Base-by-base conservation (phyloP, 163 green algal species). In the Scenedesmus sp. region DNA sequence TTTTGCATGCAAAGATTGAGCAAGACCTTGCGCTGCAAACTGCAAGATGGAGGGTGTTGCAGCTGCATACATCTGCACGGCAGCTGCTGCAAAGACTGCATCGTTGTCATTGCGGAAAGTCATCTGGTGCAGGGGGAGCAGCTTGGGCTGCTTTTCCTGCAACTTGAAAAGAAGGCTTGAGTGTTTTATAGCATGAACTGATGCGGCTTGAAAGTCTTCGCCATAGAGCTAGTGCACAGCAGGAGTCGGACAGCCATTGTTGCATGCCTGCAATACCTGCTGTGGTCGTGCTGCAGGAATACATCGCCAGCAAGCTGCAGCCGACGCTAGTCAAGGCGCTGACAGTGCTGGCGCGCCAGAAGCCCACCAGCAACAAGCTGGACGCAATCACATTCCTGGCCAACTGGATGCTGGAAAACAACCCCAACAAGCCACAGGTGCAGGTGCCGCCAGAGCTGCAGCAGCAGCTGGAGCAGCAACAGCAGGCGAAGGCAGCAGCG, bases 401-500 rank as follows among this genome's bases (percentile, higher is more conserved):
- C 7, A 54, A 94, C 34, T 98, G 96, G 95, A 94, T 98, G 73
- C 94, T 97, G 16, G 91, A 96, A 15, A 97, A 98, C 96, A 98
- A 98, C 94, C 97, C 96, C 77, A 98, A 98, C 93, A 97, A 97
- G 90, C 94, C 95, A 6, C 90, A 86, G 67, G 84, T 96, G 46
- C 94, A 18, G 82, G 81, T 67, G 64, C 52, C 46, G 59, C 86
- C n/a, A 46, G 76, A 62, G 62, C 76, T 64, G 93, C 91, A 56
- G 74, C 76, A 85, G 13, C 84, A 64, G 55, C 60, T 73, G 56
- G 18, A 57, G 83, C 83, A 76, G 81, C 52, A 77, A 59, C 83
- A 76, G 26, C 13, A 74, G 83, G 23, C 13, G n/a, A 15, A 52
- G 83, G 56, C 59, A 52, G 55, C 54, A 67, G 82, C 54, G 54